A percentile compares a stretch with the other conserved stretches of the same genome.
Conservation (phyloP, 768 basidiomycete genomes). For the Guyanaporus albipodus region DNA sequence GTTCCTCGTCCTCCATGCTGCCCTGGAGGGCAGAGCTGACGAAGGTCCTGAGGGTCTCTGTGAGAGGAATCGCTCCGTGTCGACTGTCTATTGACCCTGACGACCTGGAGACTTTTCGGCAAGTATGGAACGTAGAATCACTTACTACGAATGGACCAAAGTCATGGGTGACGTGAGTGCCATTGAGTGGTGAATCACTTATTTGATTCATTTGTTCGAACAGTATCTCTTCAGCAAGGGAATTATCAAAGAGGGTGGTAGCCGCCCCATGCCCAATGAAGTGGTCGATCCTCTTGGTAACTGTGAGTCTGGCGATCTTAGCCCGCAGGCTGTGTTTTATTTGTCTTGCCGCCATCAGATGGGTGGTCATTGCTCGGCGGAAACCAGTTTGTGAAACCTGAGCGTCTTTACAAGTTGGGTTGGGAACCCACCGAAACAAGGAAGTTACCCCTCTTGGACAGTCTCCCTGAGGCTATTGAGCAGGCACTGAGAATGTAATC, state of each 20-base stretch:
- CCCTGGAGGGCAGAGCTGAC: constrained; percentile 38
- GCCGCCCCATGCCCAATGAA: constrained; percentile 32
- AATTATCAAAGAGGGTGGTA: constrained; percentile 31
- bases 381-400: constrained; percentile 34
- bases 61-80: constrained; percentile 16
- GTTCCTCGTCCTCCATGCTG: constrained; percentile 36
- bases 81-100: neutral
- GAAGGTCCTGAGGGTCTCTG: constrained; percentile 41
- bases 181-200: neutral
- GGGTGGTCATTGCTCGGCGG: constrained; percentile 41
- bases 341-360: constrained; percentile 18
- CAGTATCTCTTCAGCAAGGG: constrained; percentile 35
- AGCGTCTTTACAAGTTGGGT: constrained; percentile 36
- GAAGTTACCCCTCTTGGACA: constrained; percentile 27
- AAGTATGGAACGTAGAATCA: constrained; percentile 28
- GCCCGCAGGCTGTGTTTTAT: neutral
- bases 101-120: constrained; percentile 33
- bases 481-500: constrained; percentile 13
- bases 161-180: constrained; percentile 37
- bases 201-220: neutral
- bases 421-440: constrained; percentile 35
- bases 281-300: constrained; percentile 36
- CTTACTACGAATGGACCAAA: constrained; percentile 30
- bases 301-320: constrained; percentile 27
- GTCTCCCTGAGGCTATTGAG: constrained; percentile 30